Conservation (phyloP, 2,329 filamentous ascomycete species). For the Dryadomyces quercivorus region DNA sequence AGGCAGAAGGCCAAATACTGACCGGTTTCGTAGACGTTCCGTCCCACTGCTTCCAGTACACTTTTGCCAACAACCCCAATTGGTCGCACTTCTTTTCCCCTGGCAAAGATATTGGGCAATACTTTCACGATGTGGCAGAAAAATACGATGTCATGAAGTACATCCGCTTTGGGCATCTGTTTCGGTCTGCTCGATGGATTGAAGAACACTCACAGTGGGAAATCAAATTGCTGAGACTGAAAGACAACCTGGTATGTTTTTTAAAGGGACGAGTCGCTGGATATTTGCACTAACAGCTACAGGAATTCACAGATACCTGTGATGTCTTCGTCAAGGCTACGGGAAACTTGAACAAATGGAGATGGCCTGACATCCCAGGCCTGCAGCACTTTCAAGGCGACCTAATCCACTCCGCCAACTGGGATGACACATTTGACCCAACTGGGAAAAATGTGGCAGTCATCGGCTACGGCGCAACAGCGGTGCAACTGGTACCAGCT, state of each 20-base stretch:
- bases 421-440: neutral
- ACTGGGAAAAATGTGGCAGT: conserved; percentile 8
- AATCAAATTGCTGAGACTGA: too few relatives aligned
- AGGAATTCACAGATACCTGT: conserved; percentile 15
- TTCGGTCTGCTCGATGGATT: too few relatives aligned
- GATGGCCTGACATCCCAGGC: conserved; percentile 3
- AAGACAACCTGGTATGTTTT: too few relatives aligned
- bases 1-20: too few relatives aligned
- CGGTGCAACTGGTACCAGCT: conserved; percentile 7
- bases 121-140: conserved; percentile 6
- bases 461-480: conserved; percentile 11
- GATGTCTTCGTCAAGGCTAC: conserved; percentile 8
- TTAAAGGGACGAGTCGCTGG: too few relatives aligned
- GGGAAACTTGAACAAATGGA: conserved; percentile 1
- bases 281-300: too few relatives aligned
- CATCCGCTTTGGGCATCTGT: neutral
- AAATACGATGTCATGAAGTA: conserved; percentile 4
- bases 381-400: conserved; percentile 1
- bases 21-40: conserved; percentile 8
- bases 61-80: conserved; percentile 10
- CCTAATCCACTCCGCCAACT: conserved; percentile 3
- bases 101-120: conserved; percentile 11
- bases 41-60: conserved; percentile 11
- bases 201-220: too few relatives aligned
- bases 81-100: conserved; percentile 12